Base-by-base conservation (phyloP, 2,329 filamentous ascomycete species). In the Aspergillus piperis region DNA sequence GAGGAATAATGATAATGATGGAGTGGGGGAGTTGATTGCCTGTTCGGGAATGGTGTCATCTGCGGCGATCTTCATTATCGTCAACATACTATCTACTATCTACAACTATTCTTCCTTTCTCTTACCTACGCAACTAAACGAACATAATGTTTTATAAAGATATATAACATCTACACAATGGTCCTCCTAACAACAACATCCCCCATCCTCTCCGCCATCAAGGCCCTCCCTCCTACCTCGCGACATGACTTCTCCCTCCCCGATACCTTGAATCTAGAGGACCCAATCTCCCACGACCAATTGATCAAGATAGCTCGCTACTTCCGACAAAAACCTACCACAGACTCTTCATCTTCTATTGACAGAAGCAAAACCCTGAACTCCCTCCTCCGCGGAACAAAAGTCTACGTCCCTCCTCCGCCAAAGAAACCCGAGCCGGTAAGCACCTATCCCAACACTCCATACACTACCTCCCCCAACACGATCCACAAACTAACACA, bases 401-500 rank as follows among this genome's bases (percentile, higher is more conserved):
- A 73, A 57, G 79, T 96, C 64, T 96, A 96, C 75, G 76, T 87
- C 8, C 85, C 91, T n/a, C 91, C 92, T n/a, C 89, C 90, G 13
- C 85, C 88, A 5, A 87, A 89, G 4, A 96, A 92, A 72, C 84
- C 87, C 2, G 88, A 92, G 71, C 90, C 89, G 11, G 91, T 94
- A 36, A 6, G 80, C 63, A 86, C 79, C 4, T 32, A 39, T 36
- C 15, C 19, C 44, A 51, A 4, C 50, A 42, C n/a, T n/a, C n/a
- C n/a, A n/a, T n/a, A n/a, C n/a, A n/a, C n/a, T n/a, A n/a, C n/a
- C n/a, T n/a, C n/a, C n/a, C n/a, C n/a, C n/a, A n/a, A n/a, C n/a
- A n/a, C n/a, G n/a, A n/a, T n/a, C n/a, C n/a, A n/a, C n/a, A n/a
- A n/a, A n/a, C n/a, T n/a, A n/a, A n/a, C n/a, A n/a, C n/a, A n/a